These are phyloP conservation scores for Vigna angularis DNA, from an alignment of 306 rosid genomes.

Conservation along the genomic window DNA sequence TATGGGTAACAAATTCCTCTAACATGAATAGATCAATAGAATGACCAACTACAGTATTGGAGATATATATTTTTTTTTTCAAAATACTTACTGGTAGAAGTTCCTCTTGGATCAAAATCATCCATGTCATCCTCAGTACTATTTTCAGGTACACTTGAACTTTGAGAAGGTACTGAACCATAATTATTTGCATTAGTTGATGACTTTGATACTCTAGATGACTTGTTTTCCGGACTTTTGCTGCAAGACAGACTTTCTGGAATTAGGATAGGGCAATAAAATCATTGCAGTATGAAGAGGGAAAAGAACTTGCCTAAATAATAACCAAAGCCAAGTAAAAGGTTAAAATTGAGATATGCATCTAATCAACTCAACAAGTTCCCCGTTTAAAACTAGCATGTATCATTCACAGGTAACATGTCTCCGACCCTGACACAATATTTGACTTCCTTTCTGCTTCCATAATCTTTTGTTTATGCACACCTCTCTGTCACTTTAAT, in stretches of 20 bases:
- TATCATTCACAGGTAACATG: slow-evolving; percentile 34
- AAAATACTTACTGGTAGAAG: slow-evolving; percentile 73
- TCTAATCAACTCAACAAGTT: slow-evolving; percentile 26
- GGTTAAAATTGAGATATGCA: slow-evolving; percentile 34
- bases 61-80: neutral
- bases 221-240: slow-evolving; percentile 53
- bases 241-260: slow-evolving; percentile 59
- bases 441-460: slow-evolving; percentile 13
- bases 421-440: neutral
- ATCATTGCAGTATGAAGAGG: slow-evolving; percentile 34
- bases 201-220: slow-evolving; percentile 62
- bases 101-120: slow-evolving; percentile 97
- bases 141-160: slow-evolving; percentile 51
- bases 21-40: slow-evolving; percentile 24
- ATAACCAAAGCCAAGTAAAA: slow-evolving; percentile 25
- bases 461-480: slow-evolving; percentile 8
- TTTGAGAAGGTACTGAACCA: slow-evolving; percentile 60
- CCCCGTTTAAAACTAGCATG: slow-evolving; percentile 28
- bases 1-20: neutral
- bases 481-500: slow-evolving; percentile 5
- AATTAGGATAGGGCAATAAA: slow-evolving; percentile 43
- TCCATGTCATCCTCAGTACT: slow-evolving; percentile 76
- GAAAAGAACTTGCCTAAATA: slow-evolving; percentile 1
- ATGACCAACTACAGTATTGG: slow-evolving; percentile 27
- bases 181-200: slow-evolving; percentile 58